phyloP scores from a whole-genome alignment of 345 rosid genomes.

The Dimocarpus longan region DNA sequence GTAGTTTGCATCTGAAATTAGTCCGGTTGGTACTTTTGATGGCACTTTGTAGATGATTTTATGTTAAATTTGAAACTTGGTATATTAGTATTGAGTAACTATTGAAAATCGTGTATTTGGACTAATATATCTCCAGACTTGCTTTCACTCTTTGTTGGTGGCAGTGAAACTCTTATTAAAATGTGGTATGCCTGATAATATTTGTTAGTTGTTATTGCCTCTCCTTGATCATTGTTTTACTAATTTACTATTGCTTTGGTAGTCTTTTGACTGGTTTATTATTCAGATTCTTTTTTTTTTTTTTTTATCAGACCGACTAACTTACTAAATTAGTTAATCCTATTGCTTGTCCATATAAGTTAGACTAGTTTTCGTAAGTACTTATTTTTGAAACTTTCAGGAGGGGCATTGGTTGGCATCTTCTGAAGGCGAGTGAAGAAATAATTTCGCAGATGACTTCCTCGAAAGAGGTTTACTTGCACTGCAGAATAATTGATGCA shows the following conservation, averaged over 20 bases:
- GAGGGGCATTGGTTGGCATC: slow-evolving; percentile 94
- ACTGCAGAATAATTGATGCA: slow-evolving; percentile 85
- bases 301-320: not conserved
- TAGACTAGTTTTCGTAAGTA: slow-evolving; percentile 11
- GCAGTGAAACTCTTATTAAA: not conserved
- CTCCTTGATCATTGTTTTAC: slow-evolving; percentile 1
- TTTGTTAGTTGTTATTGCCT: not conserved
- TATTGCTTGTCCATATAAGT: not conserved
- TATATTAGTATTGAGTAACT: not conserved
- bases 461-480: slow-evolving; percentile 73
- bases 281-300: not conserved
- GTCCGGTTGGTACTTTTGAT: not conserved
- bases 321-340: not conserved
- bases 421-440: slow-evolving; percentile 89
- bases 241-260: not conserved
- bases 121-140: not conserved
- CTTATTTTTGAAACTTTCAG: slow-evolving; percentile 42
- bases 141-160: not conserved
- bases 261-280: slow-evolving; percentile 1
- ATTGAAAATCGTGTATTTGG: not conserved
- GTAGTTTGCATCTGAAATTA: not conserved
- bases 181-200: not conserved
- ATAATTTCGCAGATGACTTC: slow-evolving; percentile 62
- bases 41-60: not conserved
- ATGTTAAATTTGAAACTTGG: not conserved